Conservation (phyloP, 345 rosid species). For the Ceriops tagal region DNA sequence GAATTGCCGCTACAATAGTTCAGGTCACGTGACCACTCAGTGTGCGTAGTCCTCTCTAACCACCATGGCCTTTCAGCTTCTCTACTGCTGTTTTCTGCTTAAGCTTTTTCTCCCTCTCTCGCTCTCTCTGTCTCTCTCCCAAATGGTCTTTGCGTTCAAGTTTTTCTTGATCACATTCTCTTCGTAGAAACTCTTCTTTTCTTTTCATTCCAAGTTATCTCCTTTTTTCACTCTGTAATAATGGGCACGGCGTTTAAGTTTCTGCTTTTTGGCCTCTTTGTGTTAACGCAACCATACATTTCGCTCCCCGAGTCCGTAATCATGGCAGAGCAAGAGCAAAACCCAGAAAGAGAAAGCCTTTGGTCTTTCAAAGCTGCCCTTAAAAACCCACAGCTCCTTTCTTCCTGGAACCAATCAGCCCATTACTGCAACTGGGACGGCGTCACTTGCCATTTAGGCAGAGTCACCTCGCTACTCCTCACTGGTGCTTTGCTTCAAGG, state of each 20-base stretch:
- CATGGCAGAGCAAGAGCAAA: constrained; percentile 1
- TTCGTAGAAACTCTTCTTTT: neutral
- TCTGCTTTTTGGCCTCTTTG: constrained; percentile 15
- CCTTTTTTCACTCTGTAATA: constrained; percentile 4
- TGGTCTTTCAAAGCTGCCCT: constrained; percentile 49
- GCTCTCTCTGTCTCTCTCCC: constrained; percentile 5
- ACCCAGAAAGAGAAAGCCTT: constrained; percentile 40
- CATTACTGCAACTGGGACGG: constrained; percentile 69
- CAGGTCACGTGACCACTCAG: constrained; percentile 43
- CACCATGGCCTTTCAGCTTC: constrained; percentile 39
- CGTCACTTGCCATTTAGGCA: constrained; percentile 48
- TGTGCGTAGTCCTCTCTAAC: constrained; percentile 30
- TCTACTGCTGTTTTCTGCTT: neutral
- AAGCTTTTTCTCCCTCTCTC: constrained; percentile 18
- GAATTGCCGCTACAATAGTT: constrained; percentile 33
- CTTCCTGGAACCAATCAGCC: constrained; percentile 59
- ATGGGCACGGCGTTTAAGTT: constrained; percentile 27
- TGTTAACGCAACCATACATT: constrained; percentile 14
- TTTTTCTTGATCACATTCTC: neutral
- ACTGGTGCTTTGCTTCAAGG: constrained; percentile 41
- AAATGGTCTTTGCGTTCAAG: constrained; percentile 7
- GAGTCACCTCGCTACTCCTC: constrained; percentile 47
- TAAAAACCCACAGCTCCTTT: constrained; percentile 34
- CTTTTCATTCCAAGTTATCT: neutral
- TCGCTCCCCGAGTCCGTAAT: constrained; percentile 16